A percentile compares a stretch with the other conserved stretches of the same genome.
Conservation (phyloP, 331 rosid species). For the Arachis monticola region DNA sequence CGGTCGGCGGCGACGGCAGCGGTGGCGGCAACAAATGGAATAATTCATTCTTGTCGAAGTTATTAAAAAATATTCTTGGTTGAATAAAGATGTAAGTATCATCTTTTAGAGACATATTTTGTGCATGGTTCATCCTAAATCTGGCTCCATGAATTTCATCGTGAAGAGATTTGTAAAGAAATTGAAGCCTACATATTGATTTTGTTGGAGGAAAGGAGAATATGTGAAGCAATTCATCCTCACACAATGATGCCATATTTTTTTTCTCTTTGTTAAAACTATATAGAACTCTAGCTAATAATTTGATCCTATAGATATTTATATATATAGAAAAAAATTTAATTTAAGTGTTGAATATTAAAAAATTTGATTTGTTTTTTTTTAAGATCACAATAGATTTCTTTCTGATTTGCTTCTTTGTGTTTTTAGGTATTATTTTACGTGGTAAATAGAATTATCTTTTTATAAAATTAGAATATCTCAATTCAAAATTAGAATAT, state of each 20-base stretch:
- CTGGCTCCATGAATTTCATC: neutral
- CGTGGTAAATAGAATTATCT: neutral
- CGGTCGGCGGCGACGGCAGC: no score
- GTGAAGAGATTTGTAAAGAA: neutral
- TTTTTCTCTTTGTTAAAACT: no score
- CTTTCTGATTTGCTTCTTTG: neutral
- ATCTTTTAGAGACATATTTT: neutral
- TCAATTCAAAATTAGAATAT: no score
- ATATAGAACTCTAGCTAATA: no score
- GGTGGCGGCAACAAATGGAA: neutral
- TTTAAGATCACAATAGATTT: no score
- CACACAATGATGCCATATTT: neutral
- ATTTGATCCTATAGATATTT: no score
- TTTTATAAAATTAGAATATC: neutral
- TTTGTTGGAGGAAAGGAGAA: neutral
- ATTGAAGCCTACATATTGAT: neutral
- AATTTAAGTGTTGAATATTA: neutral
- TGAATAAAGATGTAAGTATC: neutral
- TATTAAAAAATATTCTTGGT: neutral
- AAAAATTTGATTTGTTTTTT: neutral
- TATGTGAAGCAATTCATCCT: neutral
- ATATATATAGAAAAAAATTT: neutral
- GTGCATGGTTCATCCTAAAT: constrained; percentile 1
- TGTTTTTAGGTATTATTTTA: neutral
- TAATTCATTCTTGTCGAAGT: neutral